Evolutionary conservation across 2,329 filamentous ascomycete genomes (phyloP), one percentile per base, ranked within the genome.

Genomic region (Lecanicillium sp.): DNA sequence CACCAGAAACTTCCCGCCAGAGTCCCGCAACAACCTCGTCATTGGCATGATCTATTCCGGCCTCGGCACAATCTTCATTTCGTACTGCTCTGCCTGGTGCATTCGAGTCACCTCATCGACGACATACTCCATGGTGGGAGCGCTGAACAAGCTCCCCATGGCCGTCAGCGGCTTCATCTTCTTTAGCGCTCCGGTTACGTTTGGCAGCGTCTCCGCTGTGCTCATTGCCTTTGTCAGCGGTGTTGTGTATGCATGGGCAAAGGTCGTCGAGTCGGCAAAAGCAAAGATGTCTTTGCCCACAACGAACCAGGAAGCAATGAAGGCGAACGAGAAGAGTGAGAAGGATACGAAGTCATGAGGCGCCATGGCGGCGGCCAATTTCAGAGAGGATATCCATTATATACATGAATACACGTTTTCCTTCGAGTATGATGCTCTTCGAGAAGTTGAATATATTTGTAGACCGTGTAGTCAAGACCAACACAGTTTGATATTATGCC

Each of bases 111-210:
- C 88, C 14, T 90, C 87, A 1, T 94, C 87, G 17, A 95, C 88
- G n/a, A 95, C 88, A 5, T 95, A 94, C 71, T 90, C 84, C 37
- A 95, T 95, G 87, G 88, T 95, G 40, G 88, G 88, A 46, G 85
- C 88, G 20, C 71, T 95, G 56, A 95, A 95, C 75, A 95, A 95
- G 71, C 78, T 95, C 22, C 88, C 88, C 25, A 87, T 95, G 51
- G 88, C 88, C 40, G 58, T 95, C 48, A 87, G 81, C 45, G 88
- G 88, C 31, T 74, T 95, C 30, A 66, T 95, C 53, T 95, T 95
- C 73, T 95, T 95, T 63, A 77, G 89, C 48, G 87, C 87, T 0
- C 87, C 88, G 0, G 82, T 92, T 51, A 95, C 88, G 1, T 76
- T 94, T 48, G 85, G 85, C 51, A 88, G 84, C 57, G 84, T 92